Evolutionary conservation across 2,329 filamentous ascomycete genomes (phyloP).

Genomic region (Aspergillus clavatus): DNA sequence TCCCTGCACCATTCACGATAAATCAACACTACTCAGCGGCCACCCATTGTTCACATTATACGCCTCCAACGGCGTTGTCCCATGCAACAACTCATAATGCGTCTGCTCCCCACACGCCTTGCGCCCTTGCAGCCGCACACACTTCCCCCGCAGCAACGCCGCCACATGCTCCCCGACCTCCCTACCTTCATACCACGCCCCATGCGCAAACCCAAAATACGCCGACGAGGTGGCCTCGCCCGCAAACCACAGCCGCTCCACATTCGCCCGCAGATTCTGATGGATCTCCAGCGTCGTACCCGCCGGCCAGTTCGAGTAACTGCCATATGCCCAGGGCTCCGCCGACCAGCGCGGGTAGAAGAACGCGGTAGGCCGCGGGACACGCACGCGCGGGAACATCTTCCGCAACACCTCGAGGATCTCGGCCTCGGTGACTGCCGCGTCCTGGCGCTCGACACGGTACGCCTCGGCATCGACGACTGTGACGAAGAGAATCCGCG

Average conservation of each 20-base stretch:
- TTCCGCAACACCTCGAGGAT: conserved; percentile 52
- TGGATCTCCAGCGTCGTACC: conserved; percentile 61
- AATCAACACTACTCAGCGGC: conserved; percentile 23
- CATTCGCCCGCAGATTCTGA: conserved; percentile 61
- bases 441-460: conserved; percentile 54
- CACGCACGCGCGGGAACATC: conserved; percentile 57
- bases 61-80: conserved; percentile 26
- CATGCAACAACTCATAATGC: conserved; percentile 28
- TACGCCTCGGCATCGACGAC: conserved; percentile 55
- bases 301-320: conserved; percentile 65
- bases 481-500: conserved; percentile 62
- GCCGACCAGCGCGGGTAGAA: conserved; percentile 56
- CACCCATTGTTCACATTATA: conserved; percentile 29
- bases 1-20: too few species aligned
- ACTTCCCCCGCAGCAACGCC: conserved; percentile 20
- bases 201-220: conserved; percentile 63
- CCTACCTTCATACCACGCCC: conserved; percentile 55
- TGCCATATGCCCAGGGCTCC: conserved; percentile 52
- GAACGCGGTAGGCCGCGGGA: conserved; percentile 58
- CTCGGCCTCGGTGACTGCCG: conserved; percentile 54
- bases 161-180: conserved; percentile 41
- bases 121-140: conserved; percentile 9
- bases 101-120: conserved; percentile 17
- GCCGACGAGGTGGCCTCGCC: conserved; percentile 59
- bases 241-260: conserved; percentile 58